Percentiles rank a stretch among this genome's conserved stretches.
These are phyloP conservation scores for Tilletia setariae DNA, from an alignment of 1,284 basidiomycete genomes.

Conservation along the genomic window DNA sequence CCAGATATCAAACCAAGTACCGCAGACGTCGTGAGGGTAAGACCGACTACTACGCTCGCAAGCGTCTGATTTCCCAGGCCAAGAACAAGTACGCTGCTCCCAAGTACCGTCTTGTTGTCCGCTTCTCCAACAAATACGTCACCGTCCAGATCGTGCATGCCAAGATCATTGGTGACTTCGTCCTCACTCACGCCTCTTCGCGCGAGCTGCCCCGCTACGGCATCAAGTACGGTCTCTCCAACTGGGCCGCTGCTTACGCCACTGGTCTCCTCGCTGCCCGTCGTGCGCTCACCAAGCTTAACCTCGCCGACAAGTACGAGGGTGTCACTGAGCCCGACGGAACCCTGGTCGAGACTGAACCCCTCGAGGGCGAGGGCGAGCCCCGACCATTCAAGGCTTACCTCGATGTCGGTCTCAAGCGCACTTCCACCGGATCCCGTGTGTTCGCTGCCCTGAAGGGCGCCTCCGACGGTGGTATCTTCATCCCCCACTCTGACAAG, in stretches of 20 bases:
- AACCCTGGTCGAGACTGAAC: conserved; percentile 75
- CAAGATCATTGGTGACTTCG: conserved; percentile 93
- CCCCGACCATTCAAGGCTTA: conserved; percentile 98
- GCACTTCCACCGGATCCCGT: conserved; percentile 96
- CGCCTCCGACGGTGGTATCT: conserved; percentile 95
- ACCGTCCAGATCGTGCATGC: conserved; percentile 80
- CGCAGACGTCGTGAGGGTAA: conserved; percentile 82
- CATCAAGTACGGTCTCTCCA: conserved; percentile 96
- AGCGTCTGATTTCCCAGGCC: conserved; percentile 91
- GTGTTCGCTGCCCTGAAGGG: conserved; percentile 99
- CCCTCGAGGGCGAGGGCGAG: conserved; percentile 83
- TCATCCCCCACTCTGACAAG: conserved; percentile 95
- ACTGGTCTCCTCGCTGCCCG: conserved; percentile 94
- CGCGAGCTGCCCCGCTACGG: conserved; percentile 92
- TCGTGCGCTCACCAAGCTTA: conserved; percentile 90
- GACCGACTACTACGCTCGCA: conserved; percentile 99
- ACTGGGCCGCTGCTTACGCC: conserved; percentile 98
- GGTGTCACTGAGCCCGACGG: conserved; percentile 92
- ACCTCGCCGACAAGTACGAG: conserved; percentile 97
- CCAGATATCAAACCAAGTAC: conserved; percentile 74
- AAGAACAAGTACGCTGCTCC: conserved; percentile 99
- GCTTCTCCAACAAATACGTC: conserved; percentile 62
- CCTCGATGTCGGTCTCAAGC: conserved; percentile 97
- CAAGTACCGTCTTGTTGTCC: conserved; percentile 97
- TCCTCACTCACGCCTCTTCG: conserved; percentile 69